These are phyloP conservation scores for Trichosporon sp. DNA, from an alignment of 1,284 basidiomycete species.

Conservation along the genomic window DNA sequence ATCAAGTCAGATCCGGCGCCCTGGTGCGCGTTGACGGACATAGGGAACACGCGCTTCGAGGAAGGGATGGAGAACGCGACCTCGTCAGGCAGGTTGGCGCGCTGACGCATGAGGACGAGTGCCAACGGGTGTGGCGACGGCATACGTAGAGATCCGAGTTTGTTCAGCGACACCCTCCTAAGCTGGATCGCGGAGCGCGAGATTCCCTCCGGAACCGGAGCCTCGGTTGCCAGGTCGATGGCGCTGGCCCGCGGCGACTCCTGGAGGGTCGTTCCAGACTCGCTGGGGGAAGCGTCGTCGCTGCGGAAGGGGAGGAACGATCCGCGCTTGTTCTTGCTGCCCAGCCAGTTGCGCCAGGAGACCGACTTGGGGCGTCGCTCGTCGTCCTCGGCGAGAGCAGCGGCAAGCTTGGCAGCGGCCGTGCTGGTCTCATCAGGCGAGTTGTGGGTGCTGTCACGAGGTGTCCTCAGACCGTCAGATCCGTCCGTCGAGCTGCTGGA, in stretches of 20 bases:
- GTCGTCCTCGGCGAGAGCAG: slow-evolving; percentile 21
- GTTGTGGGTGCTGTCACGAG: slow-evolving; percentile 31
- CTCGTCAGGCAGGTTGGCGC: slow-evolving; percentile 47
- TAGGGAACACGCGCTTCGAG: slow-evolving; percentile 47
- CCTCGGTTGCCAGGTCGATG: slow-evolving; percentile 21
- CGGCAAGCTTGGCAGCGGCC: slow-evolving; percentile 29
- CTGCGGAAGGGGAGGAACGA: slow-evolving; percentile 30
- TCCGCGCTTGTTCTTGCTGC: slow-evolving; percentile 21
- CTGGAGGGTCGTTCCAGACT: slow-evolving; percentile 23
- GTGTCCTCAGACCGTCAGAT: slow-evolving; percentile 47
- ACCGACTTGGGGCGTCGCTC: slow-evolving; percentile 22
- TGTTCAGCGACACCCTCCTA: slow-evolving; percentile 43
- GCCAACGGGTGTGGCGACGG: slow-evolving; percentile 53
- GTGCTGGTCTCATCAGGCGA: slow-evolving; percentile 8
- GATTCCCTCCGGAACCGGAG: slow-evolving; percentile 12
- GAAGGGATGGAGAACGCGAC: slow-evolving; percentile 48
- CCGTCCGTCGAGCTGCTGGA: slow-evolving; percentile 37
- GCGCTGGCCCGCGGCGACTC: slow-evolving; percentile 26
- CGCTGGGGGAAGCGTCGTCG: background rate
- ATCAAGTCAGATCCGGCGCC: slow-evolving; percentile 31
- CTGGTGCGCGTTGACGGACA: slow-evolving; percentile 41
- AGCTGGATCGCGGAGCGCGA: slow-evolving; percentile 38
- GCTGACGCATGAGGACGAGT: slow-evolving; percentile 41
- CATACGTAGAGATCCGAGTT: slow-evolving; percentile 43
- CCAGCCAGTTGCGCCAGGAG: slow-evolving; percentile 33